These are phyloP conservation scores for Skeletonema marinoi DNA, from an alignment of 108 stramenopile genomes.

Conservation along the genomic window DNA sequence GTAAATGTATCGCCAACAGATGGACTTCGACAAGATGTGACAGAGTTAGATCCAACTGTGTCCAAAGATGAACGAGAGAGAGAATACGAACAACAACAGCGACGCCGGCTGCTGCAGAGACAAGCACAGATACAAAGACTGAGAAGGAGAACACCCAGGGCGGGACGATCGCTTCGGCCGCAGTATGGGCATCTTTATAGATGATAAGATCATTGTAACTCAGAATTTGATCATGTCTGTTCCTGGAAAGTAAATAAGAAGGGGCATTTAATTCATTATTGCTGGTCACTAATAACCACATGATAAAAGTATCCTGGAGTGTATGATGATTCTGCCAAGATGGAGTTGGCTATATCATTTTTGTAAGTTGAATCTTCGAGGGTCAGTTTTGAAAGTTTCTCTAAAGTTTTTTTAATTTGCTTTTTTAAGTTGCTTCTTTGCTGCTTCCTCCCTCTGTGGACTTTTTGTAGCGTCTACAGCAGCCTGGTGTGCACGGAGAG, in stretches of 20 bases:
- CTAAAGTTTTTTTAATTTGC: no score
- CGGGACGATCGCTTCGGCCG: conserved; percentile 30
- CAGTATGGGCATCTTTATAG: conserved; percentile 41
- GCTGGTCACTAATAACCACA: no score
- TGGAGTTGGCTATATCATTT: no score
- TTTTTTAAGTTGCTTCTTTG: no score
- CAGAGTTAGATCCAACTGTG: conserved; percentile 15
- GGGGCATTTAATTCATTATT: no score
- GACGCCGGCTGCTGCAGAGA: not conserved
- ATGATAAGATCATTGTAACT: conserved; percentile 3
- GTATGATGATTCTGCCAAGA: no score
- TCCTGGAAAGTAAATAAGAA: no score
- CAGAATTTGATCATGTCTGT: no score
- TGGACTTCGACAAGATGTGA: conserved; percentile 32
- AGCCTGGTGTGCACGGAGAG: not conserved
- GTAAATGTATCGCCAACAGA: conserved; percentile 22
- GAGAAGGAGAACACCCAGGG: conserved; percentile 12
- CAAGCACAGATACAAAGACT: not conserved
- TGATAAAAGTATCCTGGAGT: no score
- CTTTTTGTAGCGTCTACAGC: not conserved
- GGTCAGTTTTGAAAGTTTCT: no score
- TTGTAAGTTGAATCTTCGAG: no score
- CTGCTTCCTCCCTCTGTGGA: no score
- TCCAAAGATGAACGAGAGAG: not conserved
- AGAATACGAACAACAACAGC: not conserved